A percentile compares a stretch with the other conserved stretches of the same genome.
Conservation (phyloP, 2,329 filamentous ascomycete genomes). For the Clonostachys solani region DNA sequence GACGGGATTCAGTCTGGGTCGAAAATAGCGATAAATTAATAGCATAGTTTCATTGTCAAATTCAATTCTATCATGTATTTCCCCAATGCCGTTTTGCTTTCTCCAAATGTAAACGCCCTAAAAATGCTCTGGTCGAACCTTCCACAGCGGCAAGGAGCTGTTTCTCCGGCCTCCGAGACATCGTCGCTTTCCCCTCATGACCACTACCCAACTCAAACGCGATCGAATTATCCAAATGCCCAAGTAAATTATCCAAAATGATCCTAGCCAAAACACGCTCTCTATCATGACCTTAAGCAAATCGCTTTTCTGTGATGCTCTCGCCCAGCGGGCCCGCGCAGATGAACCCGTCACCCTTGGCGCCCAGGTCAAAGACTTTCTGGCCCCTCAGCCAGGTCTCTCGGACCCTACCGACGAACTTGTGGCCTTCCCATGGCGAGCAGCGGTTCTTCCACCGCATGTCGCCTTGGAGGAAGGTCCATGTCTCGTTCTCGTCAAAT, state of each 20-base stretch:
- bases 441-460: constrained; percentile 96
- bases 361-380: constrained; percentile 69
- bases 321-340: constrained; percentile 40
- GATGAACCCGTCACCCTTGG: constrained; percentile 50
- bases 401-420: constrained; percentile 70
- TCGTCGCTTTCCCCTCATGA: not conserved
- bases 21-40: too few species aligned
- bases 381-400: constrained; percentile 83
- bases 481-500: constrained; percentile 80
- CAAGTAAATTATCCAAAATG: not conserved
- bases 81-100: not conserved
- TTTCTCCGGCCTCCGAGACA: not conserved
- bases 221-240: not conserved
- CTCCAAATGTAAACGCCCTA: not conserved
- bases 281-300: constrained; percentile 19
- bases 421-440: constrained; percentile 82
- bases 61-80: not conserved
- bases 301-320: constrained; percentile 57
- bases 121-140: too few species aligned
- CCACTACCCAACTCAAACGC: not conserved
- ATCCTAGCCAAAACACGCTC: not conserved
- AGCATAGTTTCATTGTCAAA: too few species aligned
- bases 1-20: too few species aligned
- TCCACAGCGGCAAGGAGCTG: not conserved
- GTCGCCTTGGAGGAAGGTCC: constrained; percentile 67